Base-by-base conservation (phyloP, 2,329 filamentous ascomycete genomes). In the Chaetothyriales sp. region DNA sequence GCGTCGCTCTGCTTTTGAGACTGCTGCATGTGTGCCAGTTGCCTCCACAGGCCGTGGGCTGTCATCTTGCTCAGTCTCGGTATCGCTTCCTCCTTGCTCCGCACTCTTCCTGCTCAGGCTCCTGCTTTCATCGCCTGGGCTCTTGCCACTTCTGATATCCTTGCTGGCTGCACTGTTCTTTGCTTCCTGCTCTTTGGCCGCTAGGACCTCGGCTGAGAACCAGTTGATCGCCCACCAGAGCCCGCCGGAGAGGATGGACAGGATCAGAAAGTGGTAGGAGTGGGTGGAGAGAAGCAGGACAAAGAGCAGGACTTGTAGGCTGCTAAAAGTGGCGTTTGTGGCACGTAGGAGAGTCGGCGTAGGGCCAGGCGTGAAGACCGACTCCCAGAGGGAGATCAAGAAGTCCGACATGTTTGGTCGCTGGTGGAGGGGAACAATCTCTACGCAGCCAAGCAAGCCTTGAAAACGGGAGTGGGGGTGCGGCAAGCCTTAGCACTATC, bases 141-240 rank as follows among this genome's bases (percentile, higher is more conserved):
- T 33, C 58, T 77, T 73, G 72, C 71, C 45, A 70, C 73, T 44
- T 70, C 70, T 20, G 65, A 65, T 45, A 62, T 59, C 54, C 59
- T 61, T 59, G 52, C 58, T 58, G 54, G 52, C 54, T 44, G 47
- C 51, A 13, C 43, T 46, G 43, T 33, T 20, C 22, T 55, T 50
- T 59, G 58, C 50, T 58, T 57, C 54, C 46, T 58, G 59, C 15
- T 63, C 64, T 58, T 75, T 66, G 57, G 71, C 69, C 29, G 69
- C 69, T 28, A 67, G 65, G 49, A 83, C 67, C 64, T 83, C 90
- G 46, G 71, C 71, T 51, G 87, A 89, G 65, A 98, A 97, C 92
- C 92, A 98, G 77, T 97, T 97, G 71, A 97, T 89, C 52, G 85
- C 81, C 73, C 80, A 89, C 92, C 92, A 98, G 37, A 97, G 76